Conservation (phyloP, 2,329 filamentous ascomycete species). For the Didymella exigua region DNA sequence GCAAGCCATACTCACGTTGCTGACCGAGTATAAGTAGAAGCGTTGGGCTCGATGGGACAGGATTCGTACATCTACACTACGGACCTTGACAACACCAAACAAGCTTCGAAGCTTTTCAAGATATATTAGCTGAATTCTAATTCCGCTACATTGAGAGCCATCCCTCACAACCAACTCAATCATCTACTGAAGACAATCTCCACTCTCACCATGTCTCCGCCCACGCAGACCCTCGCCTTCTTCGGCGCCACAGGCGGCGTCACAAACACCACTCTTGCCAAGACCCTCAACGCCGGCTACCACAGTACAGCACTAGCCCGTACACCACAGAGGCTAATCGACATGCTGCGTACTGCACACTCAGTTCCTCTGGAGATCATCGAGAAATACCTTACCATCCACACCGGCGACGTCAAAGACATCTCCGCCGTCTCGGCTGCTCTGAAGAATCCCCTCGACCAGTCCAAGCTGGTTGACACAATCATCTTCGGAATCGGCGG, state of each 20-base stretch:
- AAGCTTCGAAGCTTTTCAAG: background rate
- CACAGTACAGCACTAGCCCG: slow-evolving; percentile 57
- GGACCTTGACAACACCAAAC: background rate
- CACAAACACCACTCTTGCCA: slow-evolving; percentile 51
- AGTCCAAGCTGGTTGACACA: slow-evolving; percentile 46
- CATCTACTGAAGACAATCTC: too few relatives aligned
- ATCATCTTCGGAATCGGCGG: slow-evolving; percentile 58
- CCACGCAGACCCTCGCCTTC: slow-evolving; percentile 52
- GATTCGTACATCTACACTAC: background rate
- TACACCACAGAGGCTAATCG: slow-evolving; percentile 56
- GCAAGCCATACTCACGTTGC: background rate
- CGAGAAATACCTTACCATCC: slow-evolving; percentile 53
- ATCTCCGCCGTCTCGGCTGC: slow-evolving; percentile 50
- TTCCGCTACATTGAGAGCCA: too few relatives aligned
- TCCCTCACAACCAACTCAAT: background rate
- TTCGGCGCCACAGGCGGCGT: slow-evolving; percentile 60
- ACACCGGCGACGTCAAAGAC: slow-evolving; percentile 56
- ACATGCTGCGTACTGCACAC: slow-evolving; percentile 49
- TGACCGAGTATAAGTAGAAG: background rate
- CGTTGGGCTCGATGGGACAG: background rate
- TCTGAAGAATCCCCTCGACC: slow-evolving; percentile 26
- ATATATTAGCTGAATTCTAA: background rate
- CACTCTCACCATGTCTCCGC: slow-evolving; percentile 11
- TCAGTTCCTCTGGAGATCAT: slow-evolving; percentile 46
- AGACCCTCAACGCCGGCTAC: slow-evolving; percentile 53